Evolutionary conservation across 768 basidiomycete genomes (phyloP).

Genomic region (Fibroporia radiculosa): DNA sequence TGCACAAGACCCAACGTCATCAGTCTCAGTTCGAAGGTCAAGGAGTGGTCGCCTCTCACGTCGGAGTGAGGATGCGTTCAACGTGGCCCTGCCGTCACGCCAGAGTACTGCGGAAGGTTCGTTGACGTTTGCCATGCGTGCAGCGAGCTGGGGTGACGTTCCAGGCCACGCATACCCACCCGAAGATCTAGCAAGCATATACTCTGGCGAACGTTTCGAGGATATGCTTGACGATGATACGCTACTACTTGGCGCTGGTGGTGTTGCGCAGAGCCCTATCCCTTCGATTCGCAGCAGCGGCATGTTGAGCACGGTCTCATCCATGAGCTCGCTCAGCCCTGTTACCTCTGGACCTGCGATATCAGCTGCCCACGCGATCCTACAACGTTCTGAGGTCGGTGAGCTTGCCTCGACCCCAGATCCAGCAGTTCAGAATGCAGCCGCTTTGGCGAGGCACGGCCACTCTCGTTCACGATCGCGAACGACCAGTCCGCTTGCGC

Average conservation of each 20-base stretch:
- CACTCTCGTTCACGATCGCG: conserved; percentile 22
- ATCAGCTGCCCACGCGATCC: conserved; percentile 21
- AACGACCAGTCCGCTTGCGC: conserved; percentile 33
- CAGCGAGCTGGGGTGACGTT: conserved; percentile 58
- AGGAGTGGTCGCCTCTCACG: conserved; percentile 15
- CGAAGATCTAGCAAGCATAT: conserved; percentile 36
- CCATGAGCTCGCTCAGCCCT: conserved; percentile 15
- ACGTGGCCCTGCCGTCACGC: conserved; percentile 21
- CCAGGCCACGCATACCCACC: conserved; percentile 29
- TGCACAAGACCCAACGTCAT: neutral
- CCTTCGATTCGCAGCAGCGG: conserved; percentile 17
- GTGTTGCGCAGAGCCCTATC: conserved; percentile 26
- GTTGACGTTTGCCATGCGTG: conserved; percentile 43
- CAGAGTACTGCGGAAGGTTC: conserved; percentile 20
- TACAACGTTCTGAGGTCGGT: conserved; percentile 23
- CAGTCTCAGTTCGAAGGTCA: neutral
- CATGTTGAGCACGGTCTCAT: conserved; percentile 21
- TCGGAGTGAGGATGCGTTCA: conserved; percentile 42
- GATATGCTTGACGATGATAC: conserved; percentile 43
- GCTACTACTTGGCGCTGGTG: conserved; percentile 45
- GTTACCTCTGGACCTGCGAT: conserved; percentile 6
- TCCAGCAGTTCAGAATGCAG: conserved; percentile 13
- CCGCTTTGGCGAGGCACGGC: conserved; percentile 9
- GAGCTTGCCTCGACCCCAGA: conserved; percentile 18
- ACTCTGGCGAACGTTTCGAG: conserved; percentile 33